These are phyloP conservation scores for Cubamyces sp. DNA, from an alignment of 768 basidiomycete genomes.

Conservation along the genomic window DNA sequence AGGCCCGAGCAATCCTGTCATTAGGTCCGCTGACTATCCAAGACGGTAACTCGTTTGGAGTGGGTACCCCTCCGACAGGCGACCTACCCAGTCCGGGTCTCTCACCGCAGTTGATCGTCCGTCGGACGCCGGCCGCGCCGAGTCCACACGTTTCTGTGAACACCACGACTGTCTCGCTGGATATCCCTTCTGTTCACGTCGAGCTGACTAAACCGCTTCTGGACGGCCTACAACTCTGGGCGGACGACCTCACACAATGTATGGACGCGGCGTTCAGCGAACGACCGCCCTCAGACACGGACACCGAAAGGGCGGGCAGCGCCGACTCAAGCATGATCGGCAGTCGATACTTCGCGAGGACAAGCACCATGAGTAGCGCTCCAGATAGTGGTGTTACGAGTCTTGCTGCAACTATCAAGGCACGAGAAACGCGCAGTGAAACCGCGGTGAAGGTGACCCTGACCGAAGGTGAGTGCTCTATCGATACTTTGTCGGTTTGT, in stretches of 20 bases:
- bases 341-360: slow-evolving; percentile 71
- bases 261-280: slow-evolving; percentile 49
- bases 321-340: slow-evolving; percentile 73
- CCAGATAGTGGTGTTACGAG: slow-evolving; percentile 46
- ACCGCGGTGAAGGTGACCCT: slow-evolving; percentile 54
- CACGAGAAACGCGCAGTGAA: slow-evolving; percentile 38
- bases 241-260: slow-evolving; percentile 83
- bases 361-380: slow-evolving; percentile 37
- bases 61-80: slow-evolving; percentile 21
- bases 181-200: slow-evolving; percentile 67
- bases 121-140: neutral
- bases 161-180: slow-evolving; percentile 27
- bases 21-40: slow-evolving; percentile 46
- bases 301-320: slow-evolving; percentile 42
- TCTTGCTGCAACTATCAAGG: slow-evolving; percentile 23
- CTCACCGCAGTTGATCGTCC: slow-evolving; percentile 29
- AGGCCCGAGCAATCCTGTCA: slow-evolving; percentile 52
- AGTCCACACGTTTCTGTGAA: slow-evolving; percentile 4
- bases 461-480: slow-evolving; percentile 37
- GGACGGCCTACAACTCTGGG: slow-evolving; percentile 85
- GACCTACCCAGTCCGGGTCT: neutral
- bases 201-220: slow-evolving; percentile 65
- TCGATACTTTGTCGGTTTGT: neutral
- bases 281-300: slow-evolving; percentile 25
- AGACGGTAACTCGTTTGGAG: slow-evolving; percentile 12